Percentiles rank a stretch among this genome's conserved stretches.
These are phyloP conservation scores for Azolla pinnata DNA, from an alignment of 75 land plant genomes.

Conservation along the genomic window DNA sequence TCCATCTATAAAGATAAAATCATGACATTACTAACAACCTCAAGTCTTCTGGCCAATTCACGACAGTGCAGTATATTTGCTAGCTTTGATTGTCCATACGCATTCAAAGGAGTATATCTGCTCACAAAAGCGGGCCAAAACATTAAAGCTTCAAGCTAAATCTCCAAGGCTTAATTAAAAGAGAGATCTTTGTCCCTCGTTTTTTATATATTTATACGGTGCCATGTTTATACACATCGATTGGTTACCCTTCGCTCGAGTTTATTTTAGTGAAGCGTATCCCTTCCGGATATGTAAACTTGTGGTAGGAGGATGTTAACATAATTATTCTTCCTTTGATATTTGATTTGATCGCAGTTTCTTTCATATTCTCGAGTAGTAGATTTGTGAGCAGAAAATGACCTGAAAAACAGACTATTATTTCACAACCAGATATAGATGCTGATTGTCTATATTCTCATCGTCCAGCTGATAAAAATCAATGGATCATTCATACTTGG, in stretches of 20 bases:
- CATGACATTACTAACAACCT: slow-evolving; percentile 9
- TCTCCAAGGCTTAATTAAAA: background rate
- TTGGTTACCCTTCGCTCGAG: slow-evolving; percentile 16
- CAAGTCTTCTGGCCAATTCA: slow-evolving; percentile 17
- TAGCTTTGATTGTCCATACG: slow-evolving; percentile 27
- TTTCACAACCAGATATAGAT: background rate
- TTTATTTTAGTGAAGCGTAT: slow-evolving; percentile 36
- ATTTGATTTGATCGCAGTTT: slow-evolving; percentile 29
- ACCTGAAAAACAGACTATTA: slow-evolving; percentile 18
- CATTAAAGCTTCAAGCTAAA: too few species aligned
- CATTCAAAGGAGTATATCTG: slow-evolving; percentile 9
- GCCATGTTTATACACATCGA: background rate
- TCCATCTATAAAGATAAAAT: background rate
- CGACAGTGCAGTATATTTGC: slow-evolving; percentile 16
- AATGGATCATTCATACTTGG: too few species aligned
- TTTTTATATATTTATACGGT: background rate
- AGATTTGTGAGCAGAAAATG: slow-evolving; percentile 53
- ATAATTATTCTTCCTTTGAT: slow-evolving; percentile 53
- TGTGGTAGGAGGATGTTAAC: slow-evolving; percentile 41
- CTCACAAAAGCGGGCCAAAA: too few species aligned
- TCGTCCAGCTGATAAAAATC: too few species aligned
- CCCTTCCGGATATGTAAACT: slow-evolving; percentile 31
- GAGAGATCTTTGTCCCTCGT: background rate
- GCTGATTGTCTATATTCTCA: too few species aligned
- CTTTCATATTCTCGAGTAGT: slow-evolving; percentile 49